Percentiles rank a stretch among this genome's conserved stretches.
These are phyloP conservation scores for Fusarium sulawesiense DNA, from an alignment of 2,329 filamentous ascomycete species.

Conservation along the genomic window DNA sequence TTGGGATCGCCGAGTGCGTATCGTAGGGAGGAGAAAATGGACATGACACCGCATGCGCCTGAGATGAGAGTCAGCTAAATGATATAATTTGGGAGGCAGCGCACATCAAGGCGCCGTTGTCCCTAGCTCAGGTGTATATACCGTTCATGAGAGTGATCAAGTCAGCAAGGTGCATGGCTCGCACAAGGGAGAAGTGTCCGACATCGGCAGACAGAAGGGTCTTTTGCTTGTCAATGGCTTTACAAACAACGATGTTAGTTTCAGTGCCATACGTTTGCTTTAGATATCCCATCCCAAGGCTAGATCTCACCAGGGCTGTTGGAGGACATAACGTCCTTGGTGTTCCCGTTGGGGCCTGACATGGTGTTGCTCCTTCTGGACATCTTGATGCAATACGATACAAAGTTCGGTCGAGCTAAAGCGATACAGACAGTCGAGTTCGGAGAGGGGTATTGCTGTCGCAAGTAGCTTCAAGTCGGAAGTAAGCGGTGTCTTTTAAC, in stretches of 20 bases:
- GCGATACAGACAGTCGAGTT: background rate
- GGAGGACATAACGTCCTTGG: conserved; percentile 47
- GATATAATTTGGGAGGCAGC: no score
- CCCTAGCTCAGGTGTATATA: conserved; percentile 49
- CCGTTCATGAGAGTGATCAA: conserved; percentile 86
- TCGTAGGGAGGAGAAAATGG: conserved; percentile 92
- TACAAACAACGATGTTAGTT: conserved; percentile 6
- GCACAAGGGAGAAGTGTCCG: conserved; percentile 78
- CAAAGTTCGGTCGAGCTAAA: background rate
- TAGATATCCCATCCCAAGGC: background rate
- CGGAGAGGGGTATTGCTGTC: background rate
- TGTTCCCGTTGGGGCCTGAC: conserved; percentile 45
- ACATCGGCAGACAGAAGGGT: conserved; percentile 75
- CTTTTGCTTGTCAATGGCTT: conserved; percentile 80
- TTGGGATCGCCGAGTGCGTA: conserved; percentile 83
- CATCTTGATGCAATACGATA: conserved; percentile 58
- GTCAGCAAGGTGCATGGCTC: conserved; percentile 81
- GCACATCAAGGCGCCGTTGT: background rate
- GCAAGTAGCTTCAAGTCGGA: conserved; percentile 8
- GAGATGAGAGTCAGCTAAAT: conserved; percentile 16
- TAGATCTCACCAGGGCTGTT: conserved; percentile 52
- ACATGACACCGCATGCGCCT: conserved; percentile 92
- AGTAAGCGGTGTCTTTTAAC: conserved; percentile 18
- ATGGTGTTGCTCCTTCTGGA: conserved; percentile 68
- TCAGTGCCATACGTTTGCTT: background rate